Conservation (phyloP, 306 rosid genomes). For the Hippophae rhamnoides region DNA sequence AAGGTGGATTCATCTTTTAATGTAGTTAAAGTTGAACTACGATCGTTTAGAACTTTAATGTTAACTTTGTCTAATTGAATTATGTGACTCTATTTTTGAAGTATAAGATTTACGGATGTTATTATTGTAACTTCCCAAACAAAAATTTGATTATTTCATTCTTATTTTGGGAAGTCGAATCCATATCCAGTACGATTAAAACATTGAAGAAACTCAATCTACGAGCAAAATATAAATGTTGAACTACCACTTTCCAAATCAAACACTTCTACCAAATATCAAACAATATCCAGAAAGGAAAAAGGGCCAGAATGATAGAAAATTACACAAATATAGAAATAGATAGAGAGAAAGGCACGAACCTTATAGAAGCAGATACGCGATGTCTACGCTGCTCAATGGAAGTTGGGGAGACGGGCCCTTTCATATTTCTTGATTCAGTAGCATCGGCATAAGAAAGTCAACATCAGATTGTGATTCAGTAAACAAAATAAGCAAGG, state of each 20-base stretch:
- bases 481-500: background rate
- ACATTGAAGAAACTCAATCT: background rate
- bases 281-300: slow-evolving; percentile 3
- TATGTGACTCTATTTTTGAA: no score
- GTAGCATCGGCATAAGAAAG: slow-evolving; percentile 13
- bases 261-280: background rate
- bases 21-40: no score
- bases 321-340: background rate
- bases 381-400: slow-evolving; percentile 84
- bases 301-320: background rate
- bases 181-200: background rate
- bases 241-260: background rate
- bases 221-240: background rate
- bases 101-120: no score
- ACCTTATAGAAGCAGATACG: slow-evolving; percentile 49
- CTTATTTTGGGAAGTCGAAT: background rate
- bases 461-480: slow-evolving; percentile 17
- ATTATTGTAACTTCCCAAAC: no score
- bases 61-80: no score
- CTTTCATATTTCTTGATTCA: slow-evolving; percentile 48
- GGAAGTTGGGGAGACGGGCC: slow-evolving; percentile 31
- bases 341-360: slow-evolving; percentile 5
- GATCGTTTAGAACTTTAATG: no score
- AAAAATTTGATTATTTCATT: background rate
- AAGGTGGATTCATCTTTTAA: no score